Conservation (phyloP, 352 stramenopile species). For the Pythium phragmitis region DNA sequence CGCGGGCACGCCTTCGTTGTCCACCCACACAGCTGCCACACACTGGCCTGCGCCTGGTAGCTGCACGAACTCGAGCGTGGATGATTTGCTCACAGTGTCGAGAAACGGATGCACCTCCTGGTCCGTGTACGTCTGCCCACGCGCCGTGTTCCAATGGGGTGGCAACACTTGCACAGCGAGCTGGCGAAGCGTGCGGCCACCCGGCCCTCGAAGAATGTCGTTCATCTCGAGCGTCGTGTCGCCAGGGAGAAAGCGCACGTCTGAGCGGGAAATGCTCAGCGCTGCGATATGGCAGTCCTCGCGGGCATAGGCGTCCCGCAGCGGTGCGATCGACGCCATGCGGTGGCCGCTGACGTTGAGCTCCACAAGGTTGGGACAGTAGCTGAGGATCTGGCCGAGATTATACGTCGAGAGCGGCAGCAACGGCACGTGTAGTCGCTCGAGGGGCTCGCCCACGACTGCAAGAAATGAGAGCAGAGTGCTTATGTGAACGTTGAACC, state of each 20-base stretch:
- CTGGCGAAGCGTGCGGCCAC: background rate
- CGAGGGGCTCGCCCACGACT: conserved; percentile 7
- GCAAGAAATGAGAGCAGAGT: background rate
- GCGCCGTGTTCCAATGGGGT: background rate
- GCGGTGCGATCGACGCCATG: background rate
- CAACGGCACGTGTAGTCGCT: background rate
- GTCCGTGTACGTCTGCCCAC: background rate
- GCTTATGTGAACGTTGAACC: background rate
- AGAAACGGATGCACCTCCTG: background rate
- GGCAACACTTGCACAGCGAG: background rate
- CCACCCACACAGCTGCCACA: background rate
- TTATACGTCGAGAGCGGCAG: background rate
- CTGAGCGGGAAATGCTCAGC: background rate
- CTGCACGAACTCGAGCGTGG: background rate
- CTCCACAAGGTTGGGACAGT: conserved; percentile 9
- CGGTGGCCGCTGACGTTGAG: conserved; percentile 8
- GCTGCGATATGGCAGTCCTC: background rate
- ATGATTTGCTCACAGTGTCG: background rate
- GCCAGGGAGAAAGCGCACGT: background rate
- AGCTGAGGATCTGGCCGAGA: background rate
- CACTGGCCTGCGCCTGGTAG: background rate
- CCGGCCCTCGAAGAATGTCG: background rate
- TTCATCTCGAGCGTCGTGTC: background rate
- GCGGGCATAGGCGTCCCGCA: background rate
- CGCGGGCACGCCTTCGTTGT: background rate